A percentile compares a stretch with the other conserved stretches of the same genome.
phyloP scores from a whole-genome alignment of 2,329 filamentous ascomycete genomes.

The Colletotrichum melonis region DNA sequence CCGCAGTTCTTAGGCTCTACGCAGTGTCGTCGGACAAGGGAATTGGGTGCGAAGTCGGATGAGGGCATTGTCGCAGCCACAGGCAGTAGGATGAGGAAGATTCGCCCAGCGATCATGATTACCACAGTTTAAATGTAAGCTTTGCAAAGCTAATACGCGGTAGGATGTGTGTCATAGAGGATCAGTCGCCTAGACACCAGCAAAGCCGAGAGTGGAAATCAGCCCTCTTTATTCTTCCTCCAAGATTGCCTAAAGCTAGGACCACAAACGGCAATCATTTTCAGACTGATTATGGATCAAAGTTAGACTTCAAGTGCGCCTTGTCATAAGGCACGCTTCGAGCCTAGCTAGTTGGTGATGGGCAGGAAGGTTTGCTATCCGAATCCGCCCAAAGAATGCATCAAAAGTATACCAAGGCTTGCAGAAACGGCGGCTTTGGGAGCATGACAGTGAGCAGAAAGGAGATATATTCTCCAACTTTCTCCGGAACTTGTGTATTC shows the following conservation, averaged over 20 bases:
- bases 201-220: neutral
- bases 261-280: neutral
- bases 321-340: neutral
- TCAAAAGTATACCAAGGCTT: neutral
- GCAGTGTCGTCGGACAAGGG: conserved; percentile 29
- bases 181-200: too few relatives aligned
- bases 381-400: neutral
- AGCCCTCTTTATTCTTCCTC: neutral
- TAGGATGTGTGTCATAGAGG: too few relatives aligned
- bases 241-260: neutral
- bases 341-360: neutral
- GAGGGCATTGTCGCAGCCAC: conserved; percentile 18
- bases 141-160: too few relatives aligned
- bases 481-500: neutral
- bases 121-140: neutral
- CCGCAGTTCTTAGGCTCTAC: conserved; percentile 37
- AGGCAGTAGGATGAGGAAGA: neutral
- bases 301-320: neutral
- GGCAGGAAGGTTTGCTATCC: neutral
- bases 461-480: neutral
- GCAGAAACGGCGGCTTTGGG: neutral
- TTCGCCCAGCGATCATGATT: conserved; percentile 9
- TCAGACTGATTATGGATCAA: neutral
- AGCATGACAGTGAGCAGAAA: neutral
- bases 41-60: neutral